Evolutionary conservation across 345 rosid species (phyloP).

Genomic region (Syzygium grande): DNA sequence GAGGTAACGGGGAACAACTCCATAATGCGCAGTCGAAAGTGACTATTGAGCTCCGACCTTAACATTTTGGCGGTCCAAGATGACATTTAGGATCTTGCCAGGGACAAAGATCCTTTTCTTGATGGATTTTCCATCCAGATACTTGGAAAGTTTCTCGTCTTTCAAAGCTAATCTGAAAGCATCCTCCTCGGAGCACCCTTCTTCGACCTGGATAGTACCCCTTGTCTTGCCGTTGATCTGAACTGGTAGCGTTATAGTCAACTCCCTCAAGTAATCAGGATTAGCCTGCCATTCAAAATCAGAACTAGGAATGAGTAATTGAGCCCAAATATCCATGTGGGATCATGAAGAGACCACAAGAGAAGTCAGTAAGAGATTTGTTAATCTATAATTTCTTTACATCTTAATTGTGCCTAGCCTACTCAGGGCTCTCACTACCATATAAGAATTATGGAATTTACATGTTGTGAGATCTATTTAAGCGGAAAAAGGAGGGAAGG

Average conservation of each 20-base stretch:
- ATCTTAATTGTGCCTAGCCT: not conserved
- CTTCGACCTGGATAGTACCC: constrained; percentile 81
- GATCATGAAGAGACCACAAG: not conserved
- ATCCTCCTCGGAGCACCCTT: constrained; percentile 82
- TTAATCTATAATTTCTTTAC: not conserved
- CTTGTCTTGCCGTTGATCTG: constrained; percentile 96
- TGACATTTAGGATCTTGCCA: constrained; percentile 81
- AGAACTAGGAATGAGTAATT: not conserved
- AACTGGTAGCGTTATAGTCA: constrained; percentile 58
- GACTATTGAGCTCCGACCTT: constrained; percentile 26
- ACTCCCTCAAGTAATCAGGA: constrained; percentile 64
- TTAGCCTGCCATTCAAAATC: constrained; percentile 44
- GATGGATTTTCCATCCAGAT: constrained; percentile 50
- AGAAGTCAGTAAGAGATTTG: not conserved
- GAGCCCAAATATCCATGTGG: not conserved
- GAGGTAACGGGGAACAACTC: not conserved
- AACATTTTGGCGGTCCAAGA: constrained; percentile 50
- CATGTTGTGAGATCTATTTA: not conserved
- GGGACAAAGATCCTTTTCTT: constrained; percentile 76
- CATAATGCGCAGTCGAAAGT: not conserved
- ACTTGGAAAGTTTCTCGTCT: constrained; percentile 59
- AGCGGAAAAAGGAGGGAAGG: no score
- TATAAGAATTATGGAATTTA: not conserved
- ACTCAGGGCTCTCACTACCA: not conserved
- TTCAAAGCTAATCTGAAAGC: constrained; percentile 59